These are phyloP conservation scores for Candida verbasci DNA, from an alignment of 805 yeast species.

Conservation along the genomic window DNA sequence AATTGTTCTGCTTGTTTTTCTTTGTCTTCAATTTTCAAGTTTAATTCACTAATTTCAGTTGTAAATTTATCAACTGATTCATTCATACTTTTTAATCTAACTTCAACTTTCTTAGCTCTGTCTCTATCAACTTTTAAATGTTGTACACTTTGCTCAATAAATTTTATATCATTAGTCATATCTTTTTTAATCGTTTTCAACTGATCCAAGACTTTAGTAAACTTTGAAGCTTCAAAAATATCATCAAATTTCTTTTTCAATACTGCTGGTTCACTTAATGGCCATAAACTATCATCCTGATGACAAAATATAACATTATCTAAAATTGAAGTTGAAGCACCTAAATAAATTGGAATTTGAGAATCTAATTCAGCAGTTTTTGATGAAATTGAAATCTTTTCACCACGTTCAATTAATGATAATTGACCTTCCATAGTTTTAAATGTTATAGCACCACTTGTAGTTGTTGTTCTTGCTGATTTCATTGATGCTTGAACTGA, in stretches of 20 bases:
- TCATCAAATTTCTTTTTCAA: slow-evolving; percentile 93
- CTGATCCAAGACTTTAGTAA: slow-evolving; percentile 82
- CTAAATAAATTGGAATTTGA: slow-evolving; percentile 76
- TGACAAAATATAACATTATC: slow-evolving; percentile 96
- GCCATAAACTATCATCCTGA: slow-evolving; percentile 97
- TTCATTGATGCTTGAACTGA: slow-evolving; percentile 72
- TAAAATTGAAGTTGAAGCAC: slow-evolving; percentile 81
- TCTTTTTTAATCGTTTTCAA: slow-evolving; percentile 75
- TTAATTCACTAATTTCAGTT: slow-evolving; percentile 44
- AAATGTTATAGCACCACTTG: slow-evolving; percentile 46
- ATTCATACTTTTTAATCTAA: slow-evolving; percentile 42
- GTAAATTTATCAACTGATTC: slow-evolving; percentile 41
- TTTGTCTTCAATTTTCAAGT: slow-evolving; percentile 45
- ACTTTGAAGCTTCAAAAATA: slow-evolving; percentile 91
- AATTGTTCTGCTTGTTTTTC: slow-evolving; percentile 58
- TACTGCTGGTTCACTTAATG: slow-evolving; percentile 83
- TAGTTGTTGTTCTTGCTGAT: slow-evolving; percentile 22
- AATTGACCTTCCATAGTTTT: slow-evolving; percentile 91
- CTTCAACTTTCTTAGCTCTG: slow-evolving; percentile 58
- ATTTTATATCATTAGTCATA: slow-evolving; percentile 66
- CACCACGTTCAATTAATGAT: slow-evolving; percentile 59
- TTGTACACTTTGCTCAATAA: slow-evolving; percentile 73
- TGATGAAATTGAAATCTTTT: slow-evolving; percentile 70
- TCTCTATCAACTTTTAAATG: slow-evolving; percentile 71
- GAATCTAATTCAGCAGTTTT: slow-evolving; percentile 80